These are phyloP conservation scores for Dipodascopsis uninucleata DNA, from an alignment of 805 yeast species.

Conservation along the genomic window DNA sequence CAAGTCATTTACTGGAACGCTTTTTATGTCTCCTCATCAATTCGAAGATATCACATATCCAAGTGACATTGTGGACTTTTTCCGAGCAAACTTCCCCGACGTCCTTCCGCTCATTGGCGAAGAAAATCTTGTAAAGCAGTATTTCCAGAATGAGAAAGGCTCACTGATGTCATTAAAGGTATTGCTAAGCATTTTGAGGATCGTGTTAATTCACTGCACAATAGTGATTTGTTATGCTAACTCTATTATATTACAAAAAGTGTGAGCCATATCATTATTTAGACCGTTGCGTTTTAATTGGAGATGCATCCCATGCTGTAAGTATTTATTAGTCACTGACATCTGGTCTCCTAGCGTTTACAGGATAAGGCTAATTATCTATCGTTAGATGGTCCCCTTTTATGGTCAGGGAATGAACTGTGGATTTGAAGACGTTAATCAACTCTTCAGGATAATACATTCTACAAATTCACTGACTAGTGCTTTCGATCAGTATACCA, in stretches of 20 bases:
- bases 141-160: constrained; percentile 63
- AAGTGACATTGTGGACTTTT: constrained; percentile 51
- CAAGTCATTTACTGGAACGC: constrained; percentile 84
- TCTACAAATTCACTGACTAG: constrained; percentile 20
- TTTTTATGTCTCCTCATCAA: constrained; percentile 74
- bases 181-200: too few species aligned
- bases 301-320: constrained; percentile 86
- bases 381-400: constrained; percentile 77
- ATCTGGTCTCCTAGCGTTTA: not conserved
- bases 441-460: constrained; percentile 50
- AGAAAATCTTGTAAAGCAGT: constrained; percentile 49
- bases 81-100: constrained; percentile 63
- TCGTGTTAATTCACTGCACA: not conserved
- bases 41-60: constrained; percentile 51
- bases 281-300: constrained; percentile 65
- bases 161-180: constrained; percentile 64
- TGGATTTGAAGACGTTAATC: constrained; percentile 86
- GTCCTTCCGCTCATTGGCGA: constrained; percentile 67
- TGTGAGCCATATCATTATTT: constrained; percentile 65
- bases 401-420: constrained; percentile 97
- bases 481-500: constrained; percentile 57
- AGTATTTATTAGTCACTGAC: constrained; percentile 2
- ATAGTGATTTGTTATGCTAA: not conserved
- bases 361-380: too few species aligned
- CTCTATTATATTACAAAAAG: not conserved